phyloP scores from a whole-genome alignment of 139 green algal species.

The Limnomonas spitsbergensis region DNA sequence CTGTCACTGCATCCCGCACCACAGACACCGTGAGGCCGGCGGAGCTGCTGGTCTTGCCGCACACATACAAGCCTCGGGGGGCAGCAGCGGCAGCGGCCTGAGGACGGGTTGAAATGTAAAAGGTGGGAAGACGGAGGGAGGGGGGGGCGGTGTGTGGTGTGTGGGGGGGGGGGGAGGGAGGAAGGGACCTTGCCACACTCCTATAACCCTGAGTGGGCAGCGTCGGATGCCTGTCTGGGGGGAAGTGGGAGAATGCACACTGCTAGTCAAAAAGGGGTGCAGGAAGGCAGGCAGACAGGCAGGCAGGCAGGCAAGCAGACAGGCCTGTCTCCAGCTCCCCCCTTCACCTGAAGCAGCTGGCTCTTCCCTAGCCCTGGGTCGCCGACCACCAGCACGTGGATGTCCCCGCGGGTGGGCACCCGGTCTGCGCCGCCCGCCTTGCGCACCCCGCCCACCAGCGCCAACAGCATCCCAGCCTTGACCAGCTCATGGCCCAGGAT shows the following conservation, averaged over 20 bases:
- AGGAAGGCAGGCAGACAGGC: no score
- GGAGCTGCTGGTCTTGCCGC: constrained; percentile 66
- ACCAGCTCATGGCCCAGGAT: constrained; percentile 89
- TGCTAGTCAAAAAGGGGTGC: no score
- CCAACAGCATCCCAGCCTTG: constrained; percentile 86
- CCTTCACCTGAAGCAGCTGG: constrained; percentile 83
- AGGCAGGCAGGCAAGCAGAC: no score
- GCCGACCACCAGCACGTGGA: constrained; percentile 83
- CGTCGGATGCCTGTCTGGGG: no score
- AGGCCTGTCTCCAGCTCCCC: no score
- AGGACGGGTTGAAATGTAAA: background rate
- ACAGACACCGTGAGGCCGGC: constrained; percentile 84
- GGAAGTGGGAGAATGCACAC: no score
- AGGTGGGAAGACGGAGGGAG: background rate
- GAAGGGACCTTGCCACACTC: background rate
- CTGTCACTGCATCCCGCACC: constrained; percentile 57
- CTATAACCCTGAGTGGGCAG: no score
- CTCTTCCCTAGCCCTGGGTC: constrained; percentile 88
- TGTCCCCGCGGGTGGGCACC: constrained; percentile 69
- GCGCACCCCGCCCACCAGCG: constrained; percentile 79
- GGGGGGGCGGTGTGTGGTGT: no score
- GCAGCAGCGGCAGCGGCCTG: constrained; percentile 68
- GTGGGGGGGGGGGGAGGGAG: no score
- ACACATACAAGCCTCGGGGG: constrained; percentile 90
- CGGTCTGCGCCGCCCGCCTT: background rate